phyloP scores from a whole-genome alignment of 2,329 filamentous ascomycete genomes.

The Metarhizium brunneum region DNA sequence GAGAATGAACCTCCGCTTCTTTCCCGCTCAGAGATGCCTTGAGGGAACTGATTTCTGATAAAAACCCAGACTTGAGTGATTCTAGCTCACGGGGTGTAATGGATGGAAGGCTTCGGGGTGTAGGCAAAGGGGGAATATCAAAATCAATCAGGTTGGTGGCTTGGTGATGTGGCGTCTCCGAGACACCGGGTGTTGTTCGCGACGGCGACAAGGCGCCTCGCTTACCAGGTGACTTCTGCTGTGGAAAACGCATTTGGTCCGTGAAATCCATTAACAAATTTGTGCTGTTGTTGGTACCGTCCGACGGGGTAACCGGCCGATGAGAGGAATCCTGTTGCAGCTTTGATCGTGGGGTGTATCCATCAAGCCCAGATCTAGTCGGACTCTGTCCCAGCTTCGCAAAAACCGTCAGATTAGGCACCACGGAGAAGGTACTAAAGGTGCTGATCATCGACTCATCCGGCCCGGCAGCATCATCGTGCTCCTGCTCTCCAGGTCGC shows the following conservation, averaged over 20 bases:
- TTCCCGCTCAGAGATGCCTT: constrained; percentile 87
- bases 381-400: constrained; percentile 62
- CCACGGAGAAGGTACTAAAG: constrained; percentile 81
- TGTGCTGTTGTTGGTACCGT: constrained; percentile 53
- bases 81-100: constrained; percentile 90
- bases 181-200: constrained; percentile 19
- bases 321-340: constrained; percentile 18
- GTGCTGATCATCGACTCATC: constrained; percentile 72
- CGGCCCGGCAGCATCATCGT: constrained; percentile 38
- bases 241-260: constrained; percentile 50
- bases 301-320: constrained; percentile 21
- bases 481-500: constrained; percentile 19
- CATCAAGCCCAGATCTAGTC: constrained; percentile 36
- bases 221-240: constrained; percentile 37
- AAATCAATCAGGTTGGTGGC: constrained; percentile 63
- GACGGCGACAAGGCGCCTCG: constrained; percentile 21
- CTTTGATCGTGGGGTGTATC: constrained; percentile 28
- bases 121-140: constrained; percentile 88
- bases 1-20: constrained; percentile 79
- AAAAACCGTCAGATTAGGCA: constrained; percentile 80
- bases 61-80: constrained; percentile 78
- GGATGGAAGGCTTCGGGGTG: constrained; percentile 81
- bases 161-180: constrained; percentile 38
- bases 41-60: constrained; percentile 90
- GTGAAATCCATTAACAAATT: constrained; percentile 84